Base-by-base conservation (phyloP, 2,329 filamentous ascomycete genomes). In the Fusarium robinianum region DNA sequence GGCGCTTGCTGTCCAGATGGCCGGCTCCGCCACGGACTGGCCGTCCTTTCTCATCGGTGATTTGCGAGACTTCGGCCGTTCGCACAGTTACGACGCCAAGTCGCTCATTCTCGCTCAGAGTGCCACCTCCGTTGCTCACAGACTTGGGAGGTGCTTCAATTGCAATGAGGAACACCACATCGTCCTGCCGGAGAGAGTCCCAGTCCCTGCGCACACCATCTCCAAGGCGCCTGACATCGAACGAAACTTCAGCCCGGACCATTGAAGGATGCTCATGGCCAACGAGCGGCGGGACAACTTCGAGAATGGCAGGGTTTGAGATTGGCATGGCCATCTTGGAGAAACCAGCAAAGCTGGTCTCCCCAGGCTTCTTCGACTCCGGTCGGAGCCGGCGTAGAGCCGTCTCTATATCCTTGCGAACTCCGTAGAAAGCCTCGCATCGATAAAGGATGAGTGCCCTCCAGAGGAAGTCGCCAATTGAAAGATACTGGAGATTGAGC, bases 381-480 rank as follows among this genome's bases (percentile, higher is more conserved):
- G 92, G 91, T 54, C 86, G 83, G 47, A 99, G 72, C 31, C 90
- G 84, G 62, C 87, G 88, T 36, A 97, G 65, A 6, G 87, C 83
- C 33, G 88, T 81, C 64, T 96, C 90, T 44, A 99, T 83, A 64
- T 99, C 90, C 62, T 90, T 92, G 31, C 90, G 83, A 47, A 99
- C 92, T 48, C 90, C 88, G 66, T 95, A 97, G 65, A 97, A 96
- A 0, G 92, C 81, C 67, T 99, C 94, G 46, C 85, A 88, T 26
- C 92, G 84, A 65, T 96, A 94, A 7, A 99, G 74, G 10, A 95
- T 78, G 61, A 97, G 85, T 0, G 92, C 90, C 51, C 95, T 82
- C 90, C 91, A 99, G n/a, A 99, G 72, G 60, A 99, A 99, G 67
- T 99, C 94, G 3, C 90, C 90, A 36, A 96, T 83, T 3, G 91